phyloP scores from a whole-genome alignment of 495 filamentous ascomycete genomes.

The Gamarada debralockiae region DNA sequence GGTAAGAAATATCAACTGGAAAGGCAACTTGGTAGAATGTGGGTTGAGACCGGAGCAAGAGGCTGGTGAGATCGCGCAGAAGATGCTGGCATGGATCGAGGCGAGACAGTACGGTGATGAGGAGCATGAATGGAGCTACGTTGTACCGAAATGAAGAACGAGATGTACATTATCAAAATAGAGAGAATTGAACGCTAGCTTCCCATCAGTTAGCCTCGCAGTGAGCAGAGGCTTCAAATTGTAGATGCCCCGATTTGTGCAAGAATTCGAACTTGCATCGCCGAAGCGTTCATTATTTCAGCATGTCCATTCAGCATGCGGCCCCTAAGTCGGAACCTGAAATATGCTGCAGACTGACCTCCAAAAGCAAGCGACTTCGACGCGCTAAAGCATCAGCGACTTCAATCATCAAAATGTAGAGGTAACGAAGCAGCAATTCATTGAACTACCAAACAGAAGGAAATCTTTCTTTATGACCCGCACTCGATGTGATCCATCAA shows the following conservation, averaged over 20 bases:
- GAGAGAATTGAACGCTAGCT: background rate
- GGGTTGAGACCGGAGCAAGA: constrained; percentile 73
- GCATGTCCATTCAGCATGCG: too few relatives aligned
- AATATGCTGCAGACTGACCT: too few relatives aligned
- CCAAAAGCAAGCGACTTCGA: too few relatives aligned
- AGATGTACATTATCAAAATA: constrained; percentile 1
- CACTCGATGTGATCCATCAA: background rate
- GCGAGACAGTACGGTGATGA: constrained; percentile 92
- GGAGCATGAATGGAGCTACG: constrained; percentile 75
- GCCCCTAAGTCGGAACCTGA: too few relatives aligned
- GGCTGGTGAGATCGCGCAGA: constrained; percentile 75
- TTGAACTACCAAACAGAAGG: background rate
- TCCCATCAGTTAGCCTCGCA: background rate
- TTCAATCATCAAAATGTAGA: too few relatives aligned
- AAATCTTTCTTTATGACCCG: background rate
- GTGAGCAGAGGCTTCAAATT: background rate
- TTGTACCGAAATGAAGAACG: constrained; percentile 15
- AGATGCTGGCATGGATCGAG: constrained; percentile 96
- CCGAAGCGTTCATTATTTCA: too few relatives aligned
- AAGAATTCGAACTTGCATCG: too few relatives aligned
- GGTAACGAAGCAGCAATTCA: background rate
- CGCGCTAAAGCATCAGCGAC: too few relatives aligned
- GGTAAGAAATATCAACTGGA: constrained; percentile 82
- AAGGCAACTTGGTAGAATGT: constrained; percentile 72
- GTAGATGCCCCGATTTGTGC: too few relatives aligned